phyloP scores from a whole-genome alignment of 2,329 filamentous ascomycete genomes.

The Cladobotryum mycophilum region DNA sequence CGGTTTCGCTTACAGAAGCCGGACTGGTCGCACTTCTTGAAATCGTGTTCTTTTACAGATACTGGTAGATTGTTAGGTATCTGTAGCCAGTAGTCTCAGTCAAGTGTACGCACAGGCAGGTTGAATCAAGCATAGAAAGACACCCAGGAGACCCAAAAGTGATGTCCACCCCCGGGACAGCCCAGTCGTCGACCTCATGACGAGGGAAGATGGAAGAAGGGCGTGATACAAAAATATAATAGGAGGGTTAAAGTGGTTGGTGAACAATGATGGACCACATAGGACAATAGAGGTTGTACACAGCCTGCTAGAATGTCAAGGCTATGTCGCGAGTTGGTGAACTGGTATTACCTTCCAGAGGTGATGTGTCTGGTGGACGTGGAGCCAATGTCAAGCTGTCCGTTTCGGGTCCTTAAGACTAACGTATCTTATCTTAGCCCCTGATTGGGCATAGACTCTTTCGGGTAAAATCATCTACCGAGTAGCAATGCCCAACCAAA shows the following conservation, averaged over 20 bases:
- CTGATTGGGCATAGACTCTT: conserved; percentile 18
- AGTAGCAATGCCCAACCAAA: background rate
- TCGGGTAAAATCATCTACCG: conserved; percentile 3
- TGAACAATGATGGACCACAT: conserved; percentile 7
- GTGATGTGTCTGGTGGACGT: conserved; percentile 2
- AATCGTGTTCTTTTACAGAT: conserved; percentile 89
- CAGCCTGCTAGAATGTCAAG: background rate
- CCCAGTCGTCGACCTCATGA: conserved; percentile 46
- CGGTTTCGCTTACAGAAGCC: conserved; percentile 97
- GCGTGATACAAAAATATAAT: conserved; percentile 2
- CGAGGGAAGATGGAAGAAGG: conserved; percentile 11
- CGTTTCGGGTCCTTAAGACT: conserved; percentile 3
- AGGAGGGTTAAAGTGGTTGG: background rate
- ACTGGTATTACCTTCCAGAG: conserved; percentile 9
- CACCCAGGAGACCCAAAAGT: conserved; percentile 52
- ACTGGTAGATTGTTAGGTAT: conserved; percentile 39
- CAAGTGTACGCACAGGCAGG: conserved; percentile 51
- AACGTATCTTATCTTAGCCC: conserved; percentile 17
- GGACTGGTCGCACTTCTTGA: conserved; percentile 93
- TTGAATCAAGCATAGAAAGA: conserved; percentile 54
- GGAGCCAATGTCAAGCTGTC: conserved; percentile 24
- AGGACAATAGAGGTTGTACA: background rate
- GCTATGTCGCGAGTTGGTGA: background rate
- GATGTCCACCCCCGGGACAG: conserved; percentile 59
- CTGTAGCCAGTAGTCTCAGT: background rate